phyloP scores from a whole-genome alignment of 805 yeast species.

The Hanseniaspora taiwanica region DNA sequence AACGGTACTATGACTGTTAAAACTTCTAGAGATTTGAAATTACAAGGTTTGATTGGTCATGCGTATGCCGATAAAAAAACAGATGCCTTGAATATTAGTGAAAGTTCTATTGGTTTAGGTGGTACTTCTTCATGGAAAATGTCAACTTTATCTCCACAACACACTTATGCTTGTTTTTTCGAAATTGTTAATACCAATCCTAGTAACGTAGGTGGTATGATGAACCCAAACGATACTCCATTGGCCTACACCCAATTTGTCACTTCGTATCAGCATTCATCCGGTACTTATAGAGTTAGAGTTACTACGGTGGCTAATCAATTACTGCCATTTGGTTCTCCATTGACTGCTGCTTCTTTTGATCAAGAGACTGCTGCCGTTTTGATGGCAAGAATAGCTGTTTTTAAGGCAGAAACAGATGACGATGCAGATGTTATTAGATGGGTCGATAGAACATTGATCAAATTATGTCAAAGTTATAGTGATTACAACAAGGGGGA shows the following conservation, averaged over 20 bases:
- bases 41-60: conserved; percentile 89
- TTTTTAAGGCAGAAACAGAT: conserved; percentile 67
- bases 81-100: conserved; percentile 67
- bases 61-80: conserved; percentile 58
- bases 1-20: conserved; percentile 80
- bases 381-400: conserved; percentile 80
- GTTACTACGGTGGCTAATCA: conserved; percentile 70
- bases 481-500: conserved; percentile 89
- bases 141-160: conserved; percentile 75
- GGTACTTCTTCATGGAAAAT: conserved; percentile 82
- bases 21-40: conserved; percentile 75
- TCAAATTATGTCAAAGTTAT: conserved; percentile 80
- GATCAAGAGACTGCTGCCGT: conserved; percentile 99
- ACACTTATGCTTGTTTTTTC: conserved; percentile 79
- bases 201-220: conserved; percentile 12
- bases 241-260: conserved; percentile 62
- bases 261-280: conserved; percentile 90
- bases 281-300: conserved; percentile 77
- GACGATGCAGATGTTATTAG: conserved; percentile 87
- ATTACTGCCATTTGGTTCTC: conserved; percentile 40
- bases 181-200: conserved; percentile 46
- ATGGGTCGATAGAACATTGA: conserved; percentile 89
- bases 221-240: conserved; percentile 13
- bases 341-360: conserved; percentile 50
- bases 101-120: conserved; percentile 88